Base-by-base conservation (phyloP, 2,329 filamentous ascomycete species). In the Arachnomyces sp. region DNA sequence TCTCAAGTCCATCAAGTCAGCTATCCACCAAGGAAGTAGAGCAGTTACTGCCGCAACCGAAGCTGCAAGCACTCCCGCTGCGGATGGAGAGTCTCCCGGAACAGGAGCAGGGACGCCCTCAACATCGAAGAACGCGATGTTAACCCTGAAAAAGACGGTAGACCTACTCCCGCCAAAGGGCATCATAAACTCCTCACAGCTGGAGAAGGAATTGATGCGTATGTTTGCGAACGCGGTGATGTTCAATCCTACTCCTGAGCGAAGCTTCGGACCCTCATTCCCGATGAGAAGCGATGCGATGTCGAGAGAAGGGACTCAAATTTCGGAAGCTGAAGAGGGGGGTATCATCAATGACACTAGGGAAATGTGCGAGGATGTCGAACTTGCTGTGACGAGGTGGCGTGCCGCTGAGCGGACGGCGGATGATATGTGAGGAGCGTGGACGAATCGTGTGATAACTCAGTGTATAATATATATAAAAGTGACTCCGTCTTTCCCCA, bases 161-260 rank as follows among this genome's bases (percentile, higher is more conserved):
- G 86, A 95, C 42, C 71, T 95, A 17, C 73, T 90, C 2, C 86
- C 90, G 2, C 90, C 92, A 0, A 86, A 81, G 52, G 86, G 82
- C 14, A 95, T 96, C 52, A 86, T 96, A 62, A 96, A 96, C 62
- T 89, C 85, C 37, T 80, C 84, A 1, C 92, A 96, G 60, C 73
- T 96, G 12, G 90, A 96, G 63, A 86, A 88, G 50, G 90, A 96
- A 60, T 70, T 96, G 8, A 86, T 93, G 52, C 85, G 93, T 53
- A 95, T 96, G 86, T 95, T 96, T 61, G 87, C 88, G 50, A 96
- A 96, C 55, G 90, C 92, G 13, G 84, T 95, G 63, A 96, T 98
- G 92, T 98, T 95, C 70, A 96, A 96, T 53, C 81, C 85, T 0
- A 86, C 94, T 46, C 80, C 83, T 0, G 72, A 84, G 49, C 77